These are phyloP conservation scores for Poterioochromonas sp. DNA, from an alignment of 352 stramenopile species.

Conservation along the genomic window DNA sequence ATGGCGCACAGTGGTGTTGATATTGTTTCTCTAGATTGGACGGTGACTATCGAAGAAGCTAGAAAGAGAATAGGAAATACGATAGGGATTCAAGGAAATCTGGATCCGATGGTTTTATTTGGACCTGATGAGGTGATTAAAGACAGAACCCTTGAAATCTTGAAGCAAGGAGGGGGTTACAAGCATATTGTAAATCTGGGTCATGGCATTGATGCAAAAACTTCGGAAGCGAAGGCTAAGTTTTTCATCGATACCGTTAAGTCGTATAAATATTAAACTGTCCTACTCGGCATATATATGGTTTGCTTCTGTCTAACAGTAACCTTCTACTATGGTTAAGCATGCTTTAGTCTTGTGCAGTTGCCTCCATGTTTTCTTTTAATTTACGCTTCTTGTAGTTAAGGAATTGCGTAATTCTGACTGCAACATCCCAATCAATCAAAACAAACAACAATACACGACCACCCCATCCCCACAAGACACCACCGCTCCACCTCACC, in stretches of 20 bases:
- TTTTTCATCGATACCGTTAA: constrained; percentile 71
- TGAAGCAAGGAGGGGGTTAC: constrained; percentile 55
- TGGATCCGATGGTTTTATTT: constrained; percentile 65
- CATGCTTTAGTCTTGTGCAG: too few species aligned
- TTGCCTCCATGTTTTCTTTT: too few species aligned
- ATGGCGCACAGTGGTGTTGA: constrained; percentile 66
- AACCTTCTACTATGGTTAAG: too few species aligned
- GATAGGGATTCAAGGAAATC: constrained; percentile 66
- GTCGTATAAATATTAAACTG: too few species aligned
- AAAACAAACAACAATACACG: too few species aligned
- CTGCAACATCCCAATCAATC: too few species aligned
- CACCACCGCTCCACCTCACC: too few species aligned
- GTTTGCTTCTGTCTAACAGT: too few species aligned
- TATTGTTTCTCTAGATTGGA: constrained; percentile 71
- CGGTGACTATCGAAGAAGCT: constrained; percentile 64
- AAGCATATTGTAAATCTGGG: constrained; percentile 75
- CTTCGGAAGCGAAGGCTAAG: constrained; percentile 65
- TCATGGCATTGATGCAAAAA: constrained; percentile 69
- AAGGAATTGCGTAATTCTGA: too few species aligned
- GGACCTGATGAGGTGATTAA: constrained; percentile 61
- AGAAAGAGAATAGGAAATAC: constrained; percentile 51
- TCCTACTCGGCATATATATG: too few species aligned
- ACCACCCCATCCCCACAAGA: too few species aligned
- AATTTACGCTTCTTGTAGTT: too few species aligned
- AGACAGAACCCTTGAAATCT: constrained; percentile 63